Percentiles rank a stretch among this genome's conserved stretches.
Conservation (phyloP, 2,329 filamentous ascomycete species). For the Cladosporium sp. region DNA sequence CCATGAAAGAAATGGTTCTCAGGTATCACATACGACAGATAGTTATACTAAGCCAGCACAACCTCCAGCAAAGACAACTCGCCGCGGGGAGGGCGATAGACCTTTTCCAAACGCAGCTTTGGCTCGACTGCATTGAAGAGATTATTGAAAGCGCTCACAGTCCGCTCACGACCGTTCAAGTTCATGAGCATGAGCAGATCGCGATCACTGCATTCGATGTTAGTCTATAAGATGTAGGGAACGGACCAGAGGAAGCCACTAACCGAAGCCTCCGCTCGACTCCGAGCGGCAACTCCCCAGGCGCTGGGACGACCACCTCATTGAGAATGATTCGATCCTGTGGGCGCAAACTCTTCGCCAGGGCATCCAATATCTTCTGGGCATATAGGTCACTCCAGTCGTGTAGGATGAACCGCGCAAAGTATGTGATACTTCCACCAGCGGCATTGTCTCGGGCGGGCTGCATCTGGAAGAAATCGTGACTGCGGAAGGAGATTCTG, state of each 20-base stretch:
- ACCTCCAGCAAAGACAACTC: not conserved
- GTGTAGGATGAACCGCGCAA: conserved; percentile 32
- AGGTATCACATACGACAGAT: no score
- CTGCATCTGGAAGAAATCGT: not conserved
- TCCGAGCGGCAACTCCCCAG: not conserved
- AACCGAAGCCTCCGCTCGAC: conserved; percentile 27
- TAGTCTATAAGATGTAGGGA: not conserved
- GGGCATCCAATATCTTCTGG: conserved; percentile 27
- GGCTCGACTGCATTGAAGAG: conserved; percentile 18
- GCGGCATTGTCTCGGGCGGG: not conserved
- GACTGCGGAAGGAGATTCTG: conserved; percentile 22
- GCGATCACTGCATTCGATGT: conserved; percentile 22
- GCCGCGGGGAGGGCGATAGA: not conserved
- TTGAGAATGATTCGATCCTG: conserved; percentile 31
- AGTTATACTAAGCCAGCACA: not conserved
- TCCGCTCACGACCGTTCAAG: conserved; percentile 29
- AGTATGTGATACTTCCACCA: conserved; percentile 21
- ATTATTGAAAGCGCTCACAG: conserved; percentile 26
- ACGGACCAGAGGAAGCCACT: not conserved
- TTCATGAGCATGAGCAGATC: conserved; percentile 33
- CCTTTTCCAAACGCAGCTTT: not conserved
- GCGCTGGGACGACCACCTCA: conserved; percentile 28
- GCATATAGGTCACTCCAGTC: conserved; percentile 33
- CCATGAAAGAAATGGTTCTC: no score
- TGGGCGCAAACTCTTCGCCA: conserved; percentile 27